These are phyloP conservation scores for Umbellularia californica DNA, from an alignment of 164 flowering plant genomes.

Conservation along the genomic window DNA sequence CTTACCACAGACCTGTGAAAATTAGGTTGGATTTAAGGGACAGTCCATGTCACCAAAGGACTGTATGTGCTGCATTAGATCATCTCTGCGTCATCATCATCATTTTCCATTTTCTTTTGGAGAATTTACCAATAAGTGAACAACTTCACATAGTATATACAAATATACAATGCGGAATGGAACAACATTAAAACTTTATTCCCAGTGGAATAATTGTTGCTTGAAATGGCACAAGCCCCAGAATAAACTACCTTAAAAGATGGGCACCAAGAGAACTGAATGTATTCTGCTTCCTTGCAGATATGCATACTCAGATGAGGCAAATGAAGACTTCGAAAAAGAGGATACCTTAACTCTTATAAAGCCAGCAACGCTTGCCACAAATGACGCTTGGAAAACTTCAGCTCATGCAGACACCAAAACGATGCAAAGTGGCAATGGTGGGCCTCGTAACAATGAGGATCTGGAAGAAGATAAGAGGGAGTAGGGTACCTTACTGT, in stretches of 20 bases:
- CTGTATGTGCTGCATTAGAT: not conserved
- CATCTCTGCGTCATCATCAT: no score
- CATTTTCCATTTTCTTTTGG: no score
- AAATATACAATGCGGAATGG: no score
- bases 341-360: slow-evolving; percentile 71
- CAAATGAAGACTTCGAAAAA: slow-evolving; percentile 76
- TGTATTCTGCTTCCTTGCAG: slow-evolving; percentile 27
- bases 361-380: slow-evolving; percentile 51
- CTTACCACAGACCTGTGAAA: not conserved
- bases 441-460: slow-evolving; percentile 21
- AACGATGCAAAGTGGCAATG: slow-evolving; percentile 25
- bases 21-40: not conserved
- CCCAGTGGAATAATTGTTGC: no score
- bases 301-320: slow-evolving; percentile 78
- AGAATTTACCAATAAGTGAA: no score
- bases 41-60: not conserved
- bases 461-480: slow-evolving; percentile 78
- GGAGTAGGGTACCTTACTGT: slow-evolving; percentile 28
- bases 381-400: slow-evolving; percentile 34
- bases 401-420: slow-evolving; percentile 30
- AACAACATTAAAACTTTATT: no score
- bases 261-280: not conserved
- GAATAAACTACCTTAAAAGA: no score
- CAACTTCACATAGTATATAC: no score
- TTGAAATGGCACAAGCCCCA: no score